phyloP scores from a whole-genome alignment of 345 rosid species.

The Raphanus raphanistrum region DNA sequence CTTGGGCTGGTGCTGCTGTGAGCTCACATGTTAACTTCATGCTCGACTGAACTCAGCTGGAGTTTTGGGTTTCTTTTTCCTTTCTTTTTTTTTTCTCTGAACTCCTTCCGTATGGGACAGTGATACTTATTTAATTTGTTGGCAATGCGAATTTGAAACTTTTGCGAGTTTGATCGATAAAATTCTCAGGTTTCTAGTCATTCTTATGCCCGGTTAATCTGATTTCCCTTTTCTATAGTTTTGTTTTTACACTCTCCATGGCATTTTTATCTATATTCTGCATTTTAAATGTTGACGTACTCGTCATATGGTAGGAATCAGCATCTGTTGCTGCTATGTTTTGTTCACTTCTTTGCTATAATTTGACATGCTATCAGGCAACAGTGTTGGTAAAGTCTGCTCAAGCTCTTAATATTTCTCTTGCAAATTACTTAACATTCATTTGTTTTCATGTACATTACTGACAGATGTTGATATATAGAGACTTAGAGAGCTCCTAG shows the following conservation, averaged over 20 bases:
- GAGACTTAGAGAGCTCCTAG: background rate
- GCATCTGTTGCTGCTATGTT: background rate
- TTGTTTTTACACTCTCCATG: conserved; percentile 11
- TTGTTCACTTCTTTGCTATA: background rate
- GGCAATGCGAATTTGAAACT: background rate
- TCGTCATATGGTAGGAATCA: conserved; percentile 3
- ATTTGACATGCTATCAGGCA: background rate
- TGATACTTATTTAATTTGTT: background rate
- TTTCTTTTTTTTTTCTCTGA: background rate
- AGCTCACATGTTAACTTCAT: background rate
- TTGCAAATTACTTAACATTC: background rate
- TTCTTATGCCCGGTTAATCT: background rate
- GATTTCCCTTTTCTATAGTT: background rate
- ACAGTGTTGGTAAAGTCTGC: conserved; percentile 8
- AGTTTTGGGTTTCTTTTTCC: background rate
- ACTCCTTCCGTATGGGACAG: background rate
- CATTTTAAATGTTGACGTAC: background rate
- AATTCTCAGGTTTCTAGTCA: background rate
- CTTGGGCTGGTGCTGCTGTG: conserved; percentile 4
- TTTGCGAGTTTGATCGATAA: conserved; percentile 14
- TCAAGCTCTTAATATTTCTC: background rate
- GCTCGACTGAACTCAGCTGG: background rate
- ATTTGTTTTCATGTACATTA: conserved; percentile 10
- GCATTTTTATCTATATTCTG: conserved; percentile 1
- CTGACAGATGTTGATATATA: background rate